phyloP scores from a whole-genome alignment of 805 yeast species.

The Metschnikowia lachancei region DNA sequence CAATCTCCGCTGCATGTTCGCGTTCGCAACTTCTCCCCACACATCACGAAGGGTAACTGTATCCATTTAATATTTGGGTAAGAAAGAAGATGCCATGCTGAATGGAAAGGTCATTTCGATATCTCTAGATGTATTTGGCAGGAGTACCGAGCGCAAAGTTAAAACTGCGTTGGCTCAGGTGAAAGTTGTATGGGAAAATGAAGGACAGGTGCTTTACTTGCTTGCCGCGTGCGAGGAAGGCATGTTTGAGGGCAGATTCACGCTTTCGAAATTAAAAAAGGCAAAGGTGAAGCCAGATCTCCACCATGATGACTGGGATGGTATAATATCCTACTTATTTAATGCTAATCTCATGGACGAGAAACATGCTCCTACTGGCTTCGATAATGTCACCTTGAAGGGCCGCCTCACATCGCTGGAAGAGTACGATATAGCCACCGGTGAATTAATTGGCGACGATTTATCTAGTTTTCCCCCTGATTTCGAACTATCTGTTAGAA shows the following conservation, averaged over 20 bases:
- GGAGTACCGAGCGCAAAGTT: slow-evolving; percentile 6
- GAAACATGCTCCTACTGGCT: slow-evolving; percentile 10
- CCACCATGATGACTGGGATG: slow-evolving; percentile 20
- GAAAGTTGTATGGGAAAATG: background rate
- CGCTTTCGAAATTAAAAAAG: slow-evolving; percentile 7
- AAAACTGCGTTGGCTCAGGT: slow-evolving; percentile 14
- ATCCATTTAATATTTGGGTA: background rate
- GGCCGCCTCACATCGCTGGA: slow-evolving; percentile 27
- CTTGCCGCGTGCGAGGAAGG: slow-evolving; percentile 22
- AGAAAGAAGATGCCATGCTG: slow-evolving; percentile 1
- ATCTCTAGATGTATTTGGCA: slow-evolving; percentile 10
- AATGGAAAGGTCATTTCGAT: slow-evolving; percentile 6
- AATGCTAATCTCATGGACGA: slow-evolving; percentile 4
- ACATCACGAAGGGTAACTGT: background rate
- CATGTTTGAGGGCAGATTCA: slow-evolving; percentile 12
- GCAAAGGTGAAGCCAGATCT: slow-evolving; percentile 13
- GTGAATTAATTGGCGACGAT: slow-evolving; percentile 27
- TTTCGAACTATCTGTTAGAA: slow-evolving; percentile 13
- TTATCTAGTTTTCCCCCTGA: slow-evolving; percentile 13
- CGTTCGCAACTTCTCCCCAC: slow-evolving; percentile 1
- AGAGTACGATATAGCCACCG: slow-evolving; percentile 23
- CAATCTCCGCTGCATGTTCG: background rate
- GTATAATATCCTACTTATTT: slow-evolving; percentile 21
- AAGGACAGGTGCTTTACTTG: background rate
- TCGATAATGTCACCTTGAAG: slow-evolving; percentile 14